Percentiles rank a stretch among this genome's conserved stretches.
Conservation (phyloP, 768 basidiomycete species). For the Auriscalpium microsporum region DNA sequence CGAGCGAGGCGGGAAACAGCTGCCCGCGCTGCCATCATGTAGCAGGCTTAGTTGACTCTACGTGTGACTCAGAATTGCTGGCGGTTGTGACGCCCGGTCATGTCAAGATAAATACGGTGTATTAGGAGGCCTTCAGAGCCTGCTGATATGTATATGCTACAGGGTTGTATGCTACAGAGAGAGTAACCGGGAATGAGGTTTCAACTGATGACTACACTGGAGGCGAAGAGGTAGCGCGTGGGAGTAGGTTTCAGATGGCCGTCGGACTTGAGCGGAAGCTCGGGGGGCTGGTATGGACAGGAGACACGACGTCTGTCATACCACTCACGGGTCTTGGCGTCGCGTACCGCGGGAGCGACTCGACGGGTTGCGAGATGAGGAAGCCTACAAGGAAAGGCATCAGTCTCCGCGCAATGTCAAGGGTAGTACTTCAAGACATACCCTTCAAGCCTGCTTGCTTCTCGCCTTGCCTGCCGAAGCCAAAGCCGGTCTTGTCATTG, state of each 20-base stretch:
- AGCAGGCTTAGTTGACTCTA: neutral
- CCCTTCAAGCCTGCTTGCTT: conserved; percentile 67
- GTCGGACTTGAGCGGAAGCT: conserved; percentile 21
- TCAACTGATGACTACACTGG: no score
- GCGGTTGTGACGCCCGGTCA: no score
- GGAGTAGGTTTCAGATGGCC: conserved; percentile 17
- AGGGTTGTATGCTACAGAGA: no score
- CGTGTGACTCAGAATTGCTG: no score
- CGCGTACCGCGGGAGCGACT: conserved; percentile 47
- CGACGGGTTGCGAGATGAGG: conserved; percentile 47
- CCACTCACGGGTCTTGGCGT: conserved; percentile 21
- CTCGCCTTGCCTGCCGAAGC: conserved; percentile 78
- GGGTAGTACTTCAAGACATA: conserved; percentile 14
- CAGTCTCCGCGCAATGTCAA: no score
- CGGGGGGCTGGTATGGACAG: neutral
- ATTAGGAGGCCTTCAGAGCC: no score
- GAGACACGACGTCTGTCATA: conserved; percentile 1
- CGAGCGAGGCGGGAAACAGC: conserved; percentile 13
- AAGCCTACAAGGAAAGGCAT: conserved; percentile 32
- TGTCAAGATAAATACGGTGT: no score
- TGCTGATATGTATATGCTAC: no score
- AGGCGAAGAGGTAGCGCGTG: no score
- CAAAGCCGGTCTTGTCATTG: conserved; percentile 40
- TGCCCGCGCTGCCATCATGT: neutral
- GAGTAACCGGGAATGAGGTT: no score